These are phyloP conservation scores for Grosmannia serpens DNA, from an alignment of 2,329 filamentous ascomycete species.

Conservation along the genomic window DNA sequence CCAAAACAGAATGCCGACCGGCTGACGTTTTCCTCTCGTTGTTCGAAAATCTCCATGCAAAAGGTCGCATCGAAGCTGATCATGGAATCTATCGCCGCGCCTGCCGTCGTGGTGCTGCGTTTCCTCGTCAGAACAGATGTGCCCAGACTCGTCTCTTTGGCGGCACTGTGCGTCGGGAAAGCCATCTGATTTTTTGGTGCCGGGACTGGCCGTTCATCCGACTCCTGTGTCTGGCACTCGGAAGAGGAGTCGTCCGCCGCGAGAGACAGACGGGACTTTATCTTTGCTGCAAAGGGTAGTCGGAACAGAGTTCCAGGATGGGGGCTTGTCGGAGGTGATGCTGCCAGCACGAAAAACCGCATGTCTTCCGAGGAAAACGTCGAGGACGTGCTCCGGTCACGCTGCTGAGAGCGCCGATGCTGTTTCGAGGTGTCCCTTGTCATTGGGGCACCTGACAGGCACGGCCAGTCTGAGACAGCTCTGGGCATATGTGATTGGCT, in stretches of 20 bases:
- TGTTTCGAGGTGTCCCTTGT: not conserved
- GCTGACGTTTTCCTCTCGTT: not conserved
- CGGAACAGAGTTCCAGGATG: not conserved
- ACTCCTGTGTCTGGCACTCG: not conserved
- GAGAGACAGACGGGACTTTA: not conserved
- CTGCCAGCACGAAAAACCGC: not conserved
- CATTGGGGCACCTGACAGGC: not conserved
- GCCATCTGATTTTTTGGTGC: not conserved
- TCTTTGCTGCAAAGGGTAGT: not conserved
- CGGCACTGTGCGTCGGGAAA: not conserved
- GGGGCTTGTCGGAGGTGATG: not conserved
- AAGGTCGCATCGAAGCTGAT: not conserved
- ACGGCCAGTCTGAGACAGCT: not conserved
- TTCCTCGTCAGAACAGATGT: constrained; percentile 1
- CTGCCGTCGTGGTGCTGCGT: not conserved
- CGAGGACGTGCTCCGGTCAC: not conserved
- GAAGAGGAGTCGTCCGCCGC: not conserved
- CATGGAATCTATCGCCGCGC: not conserved
- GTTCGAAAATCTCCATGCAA: not conserved
- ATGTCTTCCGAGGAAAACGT: not conserved
- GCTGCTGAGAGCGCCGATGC: not conserved
- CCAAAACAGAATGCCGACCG: not conserved
- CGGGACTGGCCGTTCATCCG: not conserved
- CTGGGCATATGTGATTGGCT: not conserved
- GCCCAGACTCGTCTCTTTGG: not conserved